phyloP scores from a whole-genome alignment of 2,329 filamentous ascomycete genomes.

The Lachnellula hyalina region DNA sequence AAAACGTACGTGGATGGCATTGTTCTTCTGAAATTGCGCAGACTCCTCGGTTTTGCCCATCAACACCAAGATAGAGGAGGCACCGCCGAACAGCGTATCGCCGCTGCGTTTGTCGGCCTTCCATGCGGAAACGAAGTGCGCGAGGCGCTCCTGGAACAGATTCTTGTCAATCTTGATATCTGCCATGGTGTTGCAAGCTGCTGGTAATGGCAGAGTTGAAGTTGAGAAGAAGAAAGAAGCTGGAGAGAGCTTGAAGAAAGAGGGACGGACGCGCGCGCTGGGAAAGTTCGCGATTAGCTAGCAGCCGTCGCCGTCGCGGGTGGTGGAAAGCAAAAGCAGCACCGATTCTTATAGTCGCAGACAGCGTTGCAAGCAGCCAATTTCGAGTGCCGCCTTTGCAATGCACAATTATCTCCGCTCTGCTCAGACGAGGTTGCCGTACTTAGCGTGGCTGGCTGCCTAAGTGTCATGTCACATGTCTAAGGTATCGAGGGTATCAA shows the following conservation, averaged over 20 bases:
- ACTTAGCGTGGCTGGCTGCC: no score
- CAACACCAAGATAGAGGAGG: conserved; percentile 77
- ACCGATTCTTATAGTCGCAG: no score
- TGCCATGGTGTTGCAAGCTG: conserved; percentile 36
- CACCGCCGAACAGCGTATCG: conserved; percentile 80
- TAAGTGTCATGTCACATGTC: no score
- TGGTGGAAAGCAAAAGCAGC: no score
- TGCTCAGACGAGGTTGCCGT: no score
- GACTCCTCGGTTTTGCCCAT: conserved; percentile 94
- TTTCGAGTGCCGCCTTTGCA: no score
- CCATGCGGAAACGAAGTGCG: conserved; percentile 84
- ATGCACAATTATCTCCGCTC: no score
- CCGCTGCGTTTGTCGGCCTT: conserved; percentile 90
- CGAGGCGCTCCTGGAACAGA: conserved; percentile 88
- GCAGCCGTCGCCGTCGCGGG: not conserved
- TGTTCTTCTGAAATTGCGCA: conserved; percentile 88
- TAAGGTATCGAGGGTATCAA: no score
- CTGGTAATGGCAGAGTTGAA: conserved; percentile 22
- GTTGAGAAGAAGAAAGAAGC: not conserved
- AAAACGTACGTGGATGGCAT: conserved; percentile 83
- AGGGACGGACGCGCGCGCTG: conserved; percentile 16
- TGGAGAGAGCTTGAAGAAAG: conserved; percentile 4
- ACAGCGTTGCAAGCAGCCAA: no score
- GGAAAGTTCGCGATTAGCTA: conserved; percentile 18
- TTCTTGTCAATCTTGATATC: conserved; percentile 95